Evolutionary conservation across 805 yeast genomes (phyloP).

Genomic region (Kluyveromyces starmeri): DNA sequence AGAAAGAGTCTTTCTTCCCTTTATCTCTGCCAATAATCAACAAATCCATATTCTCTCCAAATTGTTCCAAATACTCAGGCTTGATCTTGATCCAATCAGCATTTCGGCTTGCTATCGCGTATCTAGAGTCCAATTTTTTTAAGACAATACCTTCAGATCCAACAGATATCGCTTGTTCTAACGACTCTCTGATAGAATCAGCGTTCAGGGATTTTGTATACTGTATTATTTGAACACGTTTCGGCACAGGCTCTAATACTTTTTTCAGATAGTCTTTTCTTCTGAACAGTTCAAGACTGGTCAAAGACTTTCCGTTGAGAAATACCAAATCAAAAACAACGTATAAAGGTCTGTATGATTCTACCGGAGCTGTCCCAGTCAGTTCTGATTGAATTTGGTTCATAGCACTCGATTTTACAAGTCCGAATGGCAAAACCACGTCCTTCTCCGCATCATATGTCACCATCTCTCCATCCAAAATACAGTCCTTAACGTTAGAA

Average conservation of each 20-base stretch:
- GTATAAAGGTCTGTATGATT: slow-evolving; percentile 42
- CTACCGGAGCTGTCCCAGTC: slow-evolving; percentile 20
- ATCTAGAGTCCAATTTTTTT: slow-evolving; percentile 51
- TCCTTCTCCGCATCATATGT: slow-evolving; percentile 61
- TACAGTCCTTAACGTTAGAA: slow-evolving; percentile 29
- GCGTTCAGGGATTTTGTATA: slow-evolving; percentile 35
- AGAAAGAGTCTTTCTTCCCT: slow-evolving; percentile 57
- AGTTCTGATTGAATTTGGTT: slow-evolving; percentile 30
- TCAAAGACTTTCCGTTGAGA: slow-evolving; percentile 57
- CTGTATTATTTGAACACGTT: slow-evolving; percentile 42
- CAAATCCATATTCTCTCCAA: slow-evolving; percentile 80
- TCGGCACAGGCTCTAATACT: slow-evolving; percentile 36
- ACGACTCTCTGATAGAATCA: slow-evolving; percentile 45
- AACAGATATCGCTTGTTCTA: slow-evolving; percentile 48
- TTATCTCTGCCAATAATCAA: slow-evolving; percentile 70
- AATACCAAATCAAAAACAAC: slow-evolving; percentile 67
- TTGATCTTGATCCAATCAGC: slow-evolving; percentile 81
- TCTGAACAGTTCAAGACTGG: slow-evolving; percentile 42
- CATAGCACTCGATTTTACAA: slow-evolving; percentile 61
- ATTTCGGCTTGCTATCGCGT: slow-evolving; percentile 51
- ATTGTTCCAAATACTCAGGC: slow-evolving; percentile 80
- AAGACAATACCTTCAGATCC: slow-evolving; percentile 79
- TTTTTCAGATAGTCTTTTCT: slow-evolving; percentile 45
- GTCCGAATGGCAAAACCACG: slow-evolving; percentile 67
- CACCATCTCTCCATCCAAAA: slow-evolving; percentile 88